Conservation (phyloP, 306 rosid species). For the Geum urbanum region DNA sequence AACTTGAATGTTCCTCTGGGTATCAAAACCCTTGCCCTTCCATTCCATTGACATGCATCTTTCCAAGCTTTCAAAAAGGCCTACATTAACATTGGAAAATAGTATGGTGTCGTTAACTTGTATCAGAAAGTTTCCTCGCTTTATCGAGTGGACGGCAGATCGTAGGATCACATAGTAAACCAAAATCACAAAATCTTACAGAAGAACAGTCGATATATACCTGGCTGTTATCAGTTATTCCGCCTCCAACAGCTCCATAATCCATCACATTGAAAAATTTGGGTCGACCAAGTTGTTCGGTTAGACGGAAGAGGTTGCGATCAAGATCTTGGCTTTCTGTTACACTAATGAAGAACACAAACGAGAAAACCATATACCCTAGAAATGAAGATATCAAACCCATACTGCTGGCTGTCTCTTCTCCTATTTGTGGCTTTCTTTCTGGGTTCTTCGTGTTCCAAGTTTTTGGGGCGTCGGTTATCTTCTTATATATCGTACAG, state of each 20-base stretch:
- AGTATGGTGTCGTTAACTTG: background rate
- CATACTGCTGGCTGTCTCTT: background rate
- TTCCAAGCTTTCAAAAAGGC: slow-evolving; percentile 40
- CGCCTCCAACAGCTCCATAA: slow-evolving; percentile 32
- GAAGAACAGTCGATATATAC: background rate
- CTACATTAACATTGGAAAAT: slow-evolving; percentile 8
- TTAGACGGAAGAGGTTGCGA: background rate
- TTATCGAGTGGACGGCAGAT: background rate
- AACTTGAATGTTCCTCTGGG: slow-evolving; percentile 46
- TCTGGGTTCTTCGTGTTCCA: background rate
- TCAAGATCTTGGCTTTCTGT: slow-evolving; percentile 1
- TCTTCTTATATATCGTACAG: background rate
- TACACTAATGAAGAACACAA: slow-evolving; percentile 12
- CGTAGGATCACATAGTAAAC: background rate
- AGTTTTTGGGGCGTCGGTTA: background rate
- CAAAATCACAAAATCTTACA: background rate
- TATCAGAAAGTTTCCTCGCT: background rate
- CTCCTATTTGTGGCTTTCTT: slow-evolving; percentile 2
- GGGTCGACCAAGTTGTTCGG: background rate
- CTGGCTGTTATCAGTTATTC: slow-evolving; percentile 27
- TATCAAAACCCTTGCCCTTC: slow-evolving; percentile 28
- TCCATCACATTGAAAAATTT: slow-evolving; percentile 28
- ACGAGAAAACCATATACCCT: slow-evolving; percentile 2
- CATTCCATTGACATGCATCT: slow-evolving; percentile 36
- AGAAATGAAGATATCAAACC: background rate